Evolutionary conservation across 148 eudicot genomes (phyloP).

Genomic region (Rhododendron ferrugineum): DNA sequence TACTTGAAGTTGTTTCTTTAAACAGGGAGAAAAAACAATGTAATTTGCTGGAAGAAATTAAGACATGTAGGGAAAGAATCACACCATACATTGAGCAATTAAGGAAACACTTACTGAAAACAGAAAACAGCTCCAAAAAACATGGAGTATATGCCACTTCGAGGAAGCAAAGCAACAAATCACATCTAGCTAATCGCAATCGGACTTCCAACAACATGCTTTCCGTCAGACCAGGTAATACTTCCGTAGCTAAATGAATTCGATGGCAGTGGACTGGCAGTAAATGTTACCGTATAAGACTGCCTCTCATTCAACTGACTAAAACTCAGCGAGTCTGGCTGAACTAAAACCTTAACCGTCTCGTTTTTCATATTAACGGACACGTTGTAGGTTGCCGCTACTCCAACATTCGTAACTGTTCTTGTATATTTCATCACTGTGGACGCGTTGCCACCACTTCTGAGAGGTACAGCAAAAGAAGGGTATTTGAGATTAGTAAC

Average conservation of each 20-base stretch:
- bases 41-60: too few species aligned
- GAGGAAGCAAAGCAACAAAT: neutral
- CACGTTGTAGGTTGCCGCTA: constrained; percentile 53
- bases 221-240: constrained; percentile 86
- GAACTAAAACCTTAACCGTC: constrained; percentile 49
- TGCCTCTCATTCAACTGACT: constrained; percentile 53
- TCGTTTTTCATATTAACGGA: constrained; percentile 22
- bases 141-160: neutral
- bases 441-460: constrained; percentile 6
- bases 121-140: neutral
- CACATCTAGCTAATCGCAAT: constrained; percentile 69
- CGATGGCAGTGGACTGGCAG: constrained; percentile 41
- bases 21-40: too few species aligned
- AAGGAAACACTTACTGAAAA: too few species aligned
- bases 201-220: constrained; percentile 74
- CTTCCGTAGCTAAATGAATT: constrained; percentile 45
- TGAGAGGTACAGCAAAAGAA: constrained; percentile 42
- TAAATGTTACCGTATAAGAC: constrained; percentile 67
- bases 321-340: constrained; percentile 56
- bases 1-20: too few species aligned
- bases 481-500: constrained; percentile 52
- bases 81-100: too few species aligned
- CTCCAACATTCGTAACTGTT: constrained; percentile 61
- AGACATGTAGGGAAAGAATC: too few species aligned
- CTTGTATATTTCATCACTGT: constrained; percentile 38